These are phyloP conservation scores for Adansonia gregorii DNA, from an alignment of 441 rosid genomes.

Conservation along the genomic window DNA sequence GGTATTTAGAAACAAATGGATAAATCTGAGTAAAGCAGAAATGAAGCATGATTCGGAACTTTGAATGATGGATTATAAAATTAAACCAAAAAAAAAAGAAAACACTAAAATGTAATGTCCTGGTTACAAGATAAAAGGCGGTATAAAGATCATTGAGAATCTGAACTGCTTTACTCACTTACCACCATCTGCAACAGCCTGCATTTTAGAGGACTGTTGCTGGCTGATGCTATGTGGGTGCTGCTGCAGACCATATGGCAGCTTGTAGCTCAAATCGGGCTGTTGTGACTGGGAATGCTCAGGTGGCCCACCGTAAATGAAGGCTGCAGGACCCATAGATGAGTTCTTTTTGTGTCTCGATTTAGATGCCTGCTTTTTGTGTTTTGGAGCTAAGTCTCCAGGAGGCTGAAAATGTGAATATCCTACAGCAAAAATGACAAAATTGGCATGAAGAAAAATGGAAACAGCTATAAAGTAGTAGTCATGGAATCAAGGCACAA, in stretches of 20 bases:
- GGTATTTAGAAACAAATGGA: not conserved
- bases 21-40: constrained; percentile 11
- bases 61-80: not conserved
- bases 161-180: not conserved
- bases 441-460: not conserved
- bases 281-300: constrained; percentile 15
- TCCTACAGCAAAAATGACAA: constrained; percentile 8
- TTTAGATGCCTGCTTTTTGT: not conserved
- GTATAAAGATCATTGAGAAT: not conserved
- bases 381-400: not conserved
- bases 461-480: not conserved
- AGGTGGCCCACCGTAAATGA: not conserved
- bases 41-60: constrained; percentile 5
- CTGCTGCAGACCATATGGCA: constrained; percentile 20
- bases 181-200: constrained; percentile 24
- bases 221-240: constrained; percentile 14
- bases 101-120: not conserved
- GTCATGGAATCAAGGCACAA: not conserved
- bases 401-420: constrained; percentile 21
- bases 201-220: constrained; percentile 17
- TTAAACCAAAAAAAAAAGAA: constrained; percentile 6
- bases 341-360: constrained; percentile 10
- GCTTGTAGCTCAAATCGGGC: constrained; percentile 24
- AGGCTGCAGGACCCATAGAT: constrained; percentile 7
- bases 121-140: not conserved